Base-by-base conservation (phyloP, 2,329 filamentous ascomycete species). In the Colletotrichum orchidophilum region DNA sequence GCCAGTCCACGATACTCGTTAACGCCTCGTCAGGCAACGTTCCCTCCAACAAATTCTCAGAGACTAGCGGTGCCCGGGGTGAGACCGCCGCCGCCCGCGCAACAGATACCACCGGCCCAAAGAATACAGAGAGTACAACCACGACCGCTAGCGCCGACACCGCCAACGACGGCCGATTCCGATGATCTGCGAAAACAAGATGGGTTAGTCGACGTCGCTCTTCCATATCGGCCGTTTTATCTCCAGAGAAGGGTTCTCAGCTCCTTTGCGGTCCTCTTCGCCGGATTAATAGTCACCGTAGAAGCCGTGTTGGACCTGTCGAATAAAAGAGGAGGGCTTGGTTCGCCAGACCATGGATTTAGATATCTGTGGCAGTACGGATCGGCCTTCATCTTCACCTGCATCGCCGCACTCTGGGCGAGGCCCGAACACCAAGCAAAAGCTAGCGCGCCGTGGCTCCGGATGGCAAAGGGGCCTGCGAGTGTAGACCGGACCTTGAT, bases 351-450 rank as follows among this genome's bases (percentile, higher is more conserved):
- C 33, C 63, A 74, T 24, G 73, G 71, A 18, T 73, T 77, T 8
- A 78, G 80, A 33, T 82, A 82, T 39, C 61, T 82, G 29, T 83
- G 81, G 78, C 79, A 82, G 60, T 81, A 82, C 62, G 78, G 77
- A 13, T 78, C 79, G 2, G 78, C 80, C 0, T 76, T 79, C 11
- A 66, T 83, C 13, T 74, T 83, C 55, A 77, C 77, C 4, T 61
- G 81, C 0, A 71, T 81, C 18, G 78, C 80, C 5, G 78, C 76
- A 13, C 42, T 78, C 9, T 84, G 82, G 81, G 73, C 73, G 11
- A 77, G 82, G 18, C 81, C 81, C 11, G 82, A 84, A 58, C 81
- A 80, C 63, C 82, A 84, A 68, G 75, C 80, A n/a, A 80, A 80
- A 50, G 73, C 76, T 11, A 74, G 76, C 1, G 81, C 82, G 39